phyloP scores from a whole-genome alignment of 2,329 filamentous ascomycete genomes.

The Parafenestella ontariensis region DNA sequence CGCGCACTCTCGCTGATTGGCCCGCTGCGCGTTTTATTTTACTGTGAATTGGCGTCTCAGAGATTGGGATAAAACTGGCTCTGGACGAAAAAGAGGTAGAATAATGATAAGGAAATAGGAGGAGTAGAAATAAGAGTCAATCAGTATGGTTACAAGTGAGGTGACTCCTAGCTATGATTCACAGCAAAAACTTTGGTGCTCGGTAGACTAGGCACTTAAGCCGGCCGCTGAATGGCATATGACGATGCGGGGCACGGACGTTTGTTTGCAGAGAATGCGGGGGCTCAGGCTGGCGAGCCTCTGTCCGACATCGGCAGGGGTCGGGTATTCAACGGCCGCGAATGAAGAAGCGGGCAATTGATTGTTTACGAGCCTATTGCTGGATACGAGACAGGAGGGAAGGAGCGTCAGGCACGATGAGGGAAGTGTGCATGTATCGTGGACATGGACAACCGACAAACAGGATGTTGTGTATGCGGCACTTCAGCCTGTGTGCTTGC shows the following conservation, averaged over 20 bases:
- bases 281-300: conserved; percentile 4
- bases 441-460: too few relatives aligned
- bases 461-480: not conserved
- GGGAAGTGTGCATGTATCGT: not conserved
- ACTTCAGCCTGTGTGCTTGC: not conserved
- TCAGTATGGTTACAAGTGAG: not conserved
- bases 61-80: not conserved
- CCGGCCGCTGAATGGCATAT: conserved; percentile 10
- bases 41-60: not conserved
- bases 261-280: conserved; percentile 8
- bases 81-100: not conserved
- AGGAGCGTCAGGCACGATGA: not conserved
- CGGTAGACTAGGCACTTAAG: conserved; percentile 15
- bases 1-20: not conserved
- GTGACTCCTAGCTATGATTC: conserved; percentile 15
- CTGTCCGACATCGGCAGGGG: conserved; percentile 17
- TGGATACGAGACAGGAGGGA: not conserved
- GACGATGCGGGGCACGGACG: conserved; percentile 20
- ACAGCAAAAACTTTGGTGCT: conserved; percentile 23
- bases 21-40: not conserved
- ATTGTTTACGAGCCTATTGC: not conserved
- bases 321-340: conserved; percentile 17
- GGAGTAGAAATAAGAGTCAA: not conserved
- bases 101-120: not conserved
- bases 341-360: not conserved